Evolutionary conservation across 495 filamentous ascomycete species (phyloP), one percentile per base, ranked within the genome.

Genomic region (Cairneyella variabilis): DNA sequence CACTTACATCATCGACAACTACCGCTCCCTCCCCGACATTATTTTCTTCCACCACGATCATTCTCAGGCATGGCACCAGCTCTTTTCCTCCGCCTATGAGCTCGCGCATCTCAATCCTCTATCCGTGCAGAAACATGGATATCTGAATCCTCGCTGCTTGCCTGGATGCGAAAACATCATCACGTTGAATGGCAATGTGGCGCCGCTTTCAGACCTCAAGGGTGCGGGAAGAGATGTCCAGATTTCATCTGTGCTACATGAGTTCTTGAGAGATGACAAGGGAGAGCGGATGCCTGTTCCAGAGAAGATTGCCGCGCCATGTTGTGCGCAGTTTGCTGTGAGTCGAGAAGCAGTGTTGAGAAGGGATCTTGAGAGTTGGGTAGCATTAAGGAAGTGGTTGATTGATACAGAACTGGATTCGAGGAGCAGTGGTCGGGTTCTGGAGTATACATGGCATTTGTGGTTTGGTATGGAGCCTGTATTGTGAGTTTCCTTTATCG

Each of bases 401-500:
- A 16, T 40, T 7, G 38, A 55, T 21, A 59, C 57, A 36, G 26
- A 28, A 21, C 30, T 48, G 36, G 18, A 71, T 12, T 82, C 86
- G 49, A 70, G 71, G 21, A 63, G 77, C 30, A 82, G 76, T 38
- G 86, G 85, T 3, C 62, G 85, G 14, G 71, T 90, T 14, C 73
- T 88, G 70, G 86, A 90, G 68, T 89, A 84, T 59, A 61, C 82
- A 52, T 90, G 86, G 86, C 86, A 90, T 68, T 78, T 85, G 55
- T 73, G 83, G 54, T 85, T 80, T 61, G 22, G 72, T 32, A 72
- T 67, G 61, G 66, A 75, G 14, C 65, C 78, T 12, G 71, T 83
- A 4, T 67, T 28, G 54, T 57, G 22, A 51, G 54, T 57, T n/a
- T 16, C 21, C 7, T 36, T 40, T 30, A 28, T 48, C 3, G 4